Percentiles rank a stretch among this genome's conserved stretches.
These are phyloP conservation scores for Trichoderma sp. DNA, from an alignment of 2,329 filamentous ascomycete species.

Conservation along the genomic window DNA sequence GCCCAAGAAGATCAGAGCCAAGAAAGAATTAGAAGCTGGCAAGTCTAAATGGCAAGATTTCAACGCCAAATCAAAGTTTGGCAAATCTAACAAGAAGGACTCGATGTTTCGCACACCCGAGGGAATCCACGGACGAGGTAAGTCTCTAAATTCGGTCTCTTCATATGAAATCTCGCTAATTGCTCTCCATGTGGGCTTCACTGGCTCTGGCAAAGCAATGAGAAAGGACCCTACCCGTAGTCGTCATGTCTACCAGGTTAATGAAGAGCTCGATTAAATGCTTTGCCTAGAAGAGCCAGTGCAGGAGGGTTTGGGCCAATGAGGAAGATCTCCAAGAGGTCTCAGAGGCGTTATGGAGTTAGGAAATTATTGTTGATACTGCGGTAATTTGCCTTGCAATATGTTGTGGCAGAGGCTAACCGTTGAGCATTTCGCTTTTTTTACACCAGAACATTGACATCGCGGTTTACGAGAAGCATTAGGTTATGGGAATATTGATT, in stretches of 20 bases:
- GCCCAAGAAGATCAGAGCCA: constrained; percentile 88
- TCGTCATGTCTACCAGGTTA: constrained; percentile 81
- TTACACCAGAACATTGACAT: constrained; percentile 20
- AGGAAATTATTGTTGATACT: constrained; percentile 32
- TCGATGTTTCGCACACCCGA: constrained; percentile 97
- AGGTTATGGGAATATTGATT: constrained; percentile 7
- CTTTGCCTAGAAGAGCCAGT: constrained; percentile 31
- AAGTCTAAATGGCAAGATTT: constrained; percentile 97
- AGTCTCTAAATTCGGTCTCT: constrained; percentile 27
- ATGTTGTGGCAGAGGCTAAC: constrained; percentile 47
- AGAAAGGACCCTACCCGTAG: constrained; percentile 83
- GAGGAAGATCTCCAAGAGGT: neutral
- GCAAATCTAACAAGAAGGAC: constrained; percentile 74
- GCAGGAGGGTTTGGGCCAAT: constrained; percentile 18
- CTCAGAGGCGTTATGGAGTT: constrained; percentile 26
- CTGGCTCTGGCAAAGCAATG: constrained; percentile 93
- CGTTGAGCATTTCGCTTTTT: constrained; percentile 26
- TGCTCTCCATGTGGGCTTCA: constrained; percentile 73
- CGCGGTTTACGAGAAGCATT: constrained; percentile 21
- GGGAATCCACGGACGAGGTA: constrained; percentile 82
- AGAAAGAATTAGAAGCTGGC: constrained; percentile 84
- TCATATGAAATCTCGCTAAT: constrained; percentile 25
- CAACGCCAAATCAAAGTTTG: constrained; percentile 72
- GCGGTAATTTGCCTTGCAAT: constrained; percentile 39
- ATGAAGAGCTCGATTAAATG: constrained; percentile 69